A percentile compares a stretch with the other conserved stretches of the same genome.
These are phyloP conservation scores for Dentipellis sp. DNA, from an alignment of 768 basidiomycete genomes.

Conservation along the genomic window DNA sequence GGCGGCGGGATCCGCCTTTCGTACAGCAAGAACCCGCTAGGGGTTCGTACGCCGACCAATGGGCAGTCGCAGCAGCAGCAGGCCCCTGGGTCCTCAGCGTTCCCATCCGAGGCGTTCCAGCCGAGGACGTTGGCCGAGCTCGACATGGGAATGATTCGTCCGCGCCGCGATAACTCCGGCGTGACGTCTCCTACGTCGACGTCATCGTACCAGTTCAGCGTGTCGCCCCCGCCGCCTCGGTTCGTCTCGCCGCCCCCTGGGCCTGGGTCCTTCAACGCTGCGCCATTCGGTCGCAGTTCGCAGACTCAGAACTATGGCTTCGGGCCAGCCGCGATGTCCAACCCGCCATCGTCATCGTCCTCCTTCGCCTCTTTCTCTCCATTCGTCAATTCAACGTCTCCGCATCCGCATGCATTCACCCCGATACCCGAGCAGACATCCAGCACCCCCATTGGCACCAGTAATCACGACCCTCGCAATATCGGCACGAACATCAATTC, in stretches of 20 bases:
- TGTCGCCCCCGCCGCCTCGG: slow-evolving; percentile 26
- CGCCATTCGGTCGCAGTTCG: slow-evolving; percentile 17
- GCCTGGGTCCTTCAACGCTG: slow-evolving; percentile 10
- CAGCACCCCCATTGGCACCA: slow-evolving; percentile 13
- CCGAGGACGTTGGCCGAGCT: slow-evolving; percentile 14
- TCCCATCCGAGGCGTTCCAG: slow-evolving; percentile 9
- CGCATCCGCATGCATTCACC: slow-evolving; percentile 17
- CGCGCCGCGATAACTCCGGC: slow-evolving; percentile 20
- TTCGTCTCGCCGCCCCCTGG: slow-evolving; percentile 27
- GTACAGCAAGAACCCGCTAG: slow-evolving; percentile 98
- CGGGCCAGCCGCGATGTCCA: slow-evolving; percentile 9
- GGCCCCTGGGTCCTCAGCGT: slow-evolving; percentile 7
- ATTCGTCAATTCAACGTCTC: slow-evolving; percentile 26
- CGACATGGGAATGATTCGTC: slow-evolving; percentile 14
- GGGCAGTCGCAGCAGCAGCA: slow-evolving; percentile 18
- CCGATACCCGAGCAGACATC: slow-evolving; percentile 18
- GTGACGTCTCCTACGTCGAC: slow-evolving; percentile 22
- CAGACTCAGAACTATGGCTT: slow-evolving; percentile 18
- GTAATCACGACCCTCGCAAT: not conserved
- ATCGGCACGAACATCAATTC: not conserved
- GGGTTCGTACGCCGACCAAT: slow-evolving; percentile 68
- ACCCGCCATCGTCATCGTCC: not conserved
- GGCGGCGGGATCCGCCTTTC: slow-evolving; percentile 93
- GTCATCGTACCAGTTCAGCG: slow-evolving; percentile 23
- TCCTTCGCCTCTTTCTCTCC: slow-evolving; percentile 24